Evolutionary conservation across 2,329 filamentous ascomycete species (phyloP), one percentile per base, ranked within the genome.

Genomic region (Apiospora malaysiana): DNA sequence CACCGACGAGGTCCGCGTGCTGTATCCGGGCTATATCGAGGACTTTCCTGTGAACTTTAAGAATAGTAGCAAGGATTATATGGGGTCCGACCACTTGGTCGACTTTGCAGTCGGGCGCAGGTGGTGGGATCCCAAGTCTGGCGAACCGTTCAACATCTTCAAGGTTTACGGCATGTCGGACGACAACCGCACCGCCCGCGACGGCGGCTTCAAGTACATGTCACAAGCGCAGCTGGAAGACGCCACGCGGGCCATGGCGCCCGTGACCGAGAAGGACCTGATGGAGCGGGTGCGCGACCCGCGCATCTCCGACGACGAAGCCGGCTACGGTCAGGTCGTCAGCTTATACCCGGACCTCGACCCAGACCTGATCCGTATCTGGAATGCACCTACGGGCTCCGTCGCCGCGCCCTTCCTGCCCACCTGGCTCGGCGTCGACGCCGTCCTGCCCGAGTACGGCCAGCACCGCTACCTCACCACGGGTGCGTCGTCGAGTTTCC

Each of bases 241-340:
- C 8, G 76, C 74, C 40, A 78, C 76, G 2, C 72, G 72, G 16
- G 84, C 82, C 21, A 86, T 85, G 77, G 81, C 80, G 1, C 85
- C 86, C 0, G 76, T 87, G n/a, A 85, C 84, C 0, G 86, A 88
- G 71, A 77, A 78, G 23, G 84, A 87, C 71, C 78, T 87, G 2
- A 84, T 84, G 74, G 80, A 81, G 71, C 74, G 76, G 37, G 76
- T 78, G 18, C 76, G 77, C 49, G 77, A 78, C 68, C 74, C 66
- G 40, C 76, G 77, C 69, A 68, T 78, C 68, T 69, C 75, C 23
- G 76, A 78, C 59, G 77, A 78, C 69, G 71, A 78, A 70, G 75
- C 77, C 16, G 76, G 77, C 21, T 78, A 78, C 72, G 77, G 77
- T 1, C 76, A 78, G 68, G 73, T 78, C 23, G 75, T 78, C 32